phyloP scores from a whole-genome alignment of 179 eudicot genomes.

The Beta macrorhiza region DNA sequence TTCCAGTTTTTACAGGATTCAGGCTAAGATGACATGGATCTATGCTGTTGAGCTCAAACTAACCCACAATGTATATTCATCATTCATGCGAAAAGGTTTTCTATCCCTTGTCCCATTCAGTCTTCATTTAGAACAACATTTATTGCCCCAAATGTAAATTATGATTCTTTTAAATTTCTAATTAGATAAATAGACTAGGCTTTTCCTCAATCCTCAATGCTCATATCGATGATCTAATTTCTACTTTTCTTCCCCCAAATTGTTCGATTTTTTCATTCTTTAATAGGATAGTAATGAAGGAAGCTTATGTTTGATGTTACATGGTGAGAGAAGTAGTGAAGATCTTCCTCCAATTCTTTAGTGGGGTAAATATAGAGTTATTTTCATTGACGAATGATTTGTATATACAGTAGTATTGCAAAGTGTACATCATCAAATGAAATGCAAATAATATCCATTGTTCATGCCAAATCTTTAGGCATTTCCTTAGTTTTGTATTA shows the following conservation, averaged over 20 bases:
- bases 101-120: not conserved
- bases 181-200: conserved; percentile 20
- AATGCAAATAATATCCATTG: not conserved
- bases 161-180: not conserved
- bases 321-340: conserved; percentile 6
- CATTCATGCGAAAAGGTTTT: not conserved
- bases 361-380: not conserved
- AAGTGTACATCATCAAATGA: not conserved
- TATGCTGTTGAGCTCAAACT: not conserved
- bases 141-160: conserved; percentile 27
- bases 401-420: not conserved
- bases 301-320: not conserved
- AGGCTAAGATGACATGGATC: conserved; percentile 18
- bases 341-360: not conserved
- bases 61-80: conserved; percentile 30
- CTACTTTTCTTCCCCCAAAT: not conserved
- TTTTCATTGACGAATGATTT: not conserved
- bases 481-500: too few species aligned
- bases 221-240: conserved; percentile 2
- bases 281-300: not conserved
- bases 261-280: conserved; percentile 10
- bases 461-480: not conserved
- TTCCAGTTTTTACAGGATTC: conserved; percentile 75
- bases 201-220: conserved; percentile 12
- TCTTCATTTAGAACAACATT: conserved; percentile 5